Percentiles rank a stretch among this genome's conserved stretches.
These are phyloP conservation scores for Ceratobasidium sp. DNA, from an alignment of 1,284 basidiomycete genomes.

Conservation along the genomic window DNA sequence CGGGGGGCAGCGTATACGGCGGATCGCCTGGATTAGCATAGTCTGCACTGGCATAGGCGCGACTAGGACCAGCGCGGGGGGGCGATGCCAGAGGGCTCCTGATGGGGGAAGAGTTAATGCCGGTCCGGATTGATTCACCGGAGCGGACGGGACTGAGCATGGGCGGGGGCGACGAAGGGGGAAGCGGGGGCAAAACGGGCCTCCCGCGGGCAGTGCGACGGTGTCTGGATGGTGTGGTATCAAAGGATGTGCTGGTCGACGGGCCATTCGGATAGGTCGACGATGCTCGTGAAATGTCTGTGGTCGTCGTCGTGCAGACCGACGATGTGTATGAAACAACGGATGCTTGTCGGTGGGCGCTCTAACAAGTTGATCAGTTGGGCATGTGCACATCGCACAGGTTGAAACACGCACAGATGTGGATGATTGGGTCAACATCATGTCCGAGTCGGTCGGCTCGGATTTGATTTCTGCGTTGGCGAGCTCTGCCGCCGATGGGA, in stretches of 20 bases:
- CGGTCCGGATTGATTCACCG: conserved; percentile 20
- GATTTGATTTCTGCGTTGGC: conserved; percentile 26
- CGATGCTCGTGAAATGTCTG: conserved; percentile 1
- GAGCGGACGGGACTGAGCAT: conserved; percentile 30
- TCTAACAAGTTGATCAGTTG: conserved; percentile 19
- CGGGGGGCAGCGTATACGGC: conserved; percentile 76
- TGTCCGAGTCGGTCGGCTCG: conserved; percentile 19
- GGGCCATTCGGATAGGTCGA: conserved; percentile 12
- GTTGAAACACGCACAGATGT: conserved; percentile 27
- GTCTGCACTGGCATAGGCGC: conserved; percentile 4
- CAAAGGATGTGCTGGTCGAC: conserved; percentile 33
- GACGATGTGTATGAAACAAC: conserved; percentile 33
- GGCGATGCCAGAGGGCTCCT: conserved; percentile 28
- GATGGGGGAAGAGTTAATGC: conserved; percentile 25
- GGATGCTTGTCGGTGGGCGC: conserved; percentile 19
- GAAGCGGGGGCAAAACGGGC: conserved; percentile 21
- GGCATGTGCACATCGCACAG: conserved; percentile 7
- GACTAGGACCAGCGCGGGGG: conserved; percentile 6
- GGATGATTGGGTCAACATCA: conserved; percentile 28
- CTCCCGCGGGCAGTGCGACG: conserved; percentile 15
- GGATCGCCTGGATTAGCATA: conserved; percentile 55
- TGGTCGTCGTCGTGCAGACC: conserved; percentile 21
- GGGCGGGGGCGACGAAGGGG: conserved; percentile 26
- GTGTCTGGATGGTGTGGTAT: conserved; percentile 11
- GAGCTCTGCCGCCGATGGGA: conserved; percentile 27